Evolutionary conservation across 331 rosid species (phyloP).

Genomic region (Acacia pycnantha): DNA sequence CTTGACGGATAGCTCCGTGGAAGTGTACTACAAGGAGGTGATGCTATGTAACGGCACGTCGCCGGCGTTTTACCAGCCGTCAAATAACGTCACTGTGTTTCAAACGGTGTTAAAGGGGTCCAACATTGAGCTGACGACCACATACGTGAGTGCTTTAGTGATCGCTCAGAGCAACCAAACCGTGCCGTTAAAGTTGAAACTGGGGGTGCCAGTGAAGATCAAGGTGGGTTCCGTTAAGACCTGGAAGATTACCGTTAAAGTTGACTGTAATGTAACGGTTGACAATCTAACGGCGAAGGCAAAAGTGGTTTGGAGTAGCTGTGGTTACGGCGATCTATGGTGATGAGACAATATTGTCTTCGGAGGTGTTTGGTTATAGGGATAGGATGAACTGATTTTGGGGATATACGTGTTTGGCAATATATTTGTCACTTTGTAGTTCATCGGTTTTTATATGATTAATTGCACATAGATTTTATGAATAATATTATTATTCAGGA

Average conservation of each 20-base stretch:
- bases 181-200: slow-evolving; percentile 43
- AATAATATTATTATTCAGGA: too few relatives aligned
- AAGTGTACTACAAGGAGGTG: slow-evolving; percentile 30
- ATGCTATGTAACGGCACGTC: slow-evolving; percentile 41
- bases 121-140: slow-evolving; percentile 32
- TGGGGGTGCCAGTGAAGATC: slow-evolving; percentile 48
- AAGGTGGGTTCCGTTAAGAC: slow-evolving; percentile 48
- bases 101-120: slow-evolving; percentile 41
- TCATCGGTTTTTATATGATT: too few relatives aligned
- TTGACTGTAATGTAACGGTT: slow-evolving; percentile 50
- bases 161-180: slow-evolving; percentile 36
- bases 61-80: slow-evolving; percentile 59
- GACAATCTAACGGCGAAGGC: slow-evolving; percentile 51
- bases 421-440: too few relatives aligned
- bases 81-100: slow-evolving; percentile 47
- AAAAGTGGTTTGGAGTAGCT: slow-evolving; percentile 41
- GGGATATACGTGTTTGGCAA: too few relatives aligned
- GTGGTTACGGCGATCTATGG: slow-evolving; percentile 48
- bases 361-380: too few relatives aligned
- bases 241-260: slow-evolving; percentile 49
- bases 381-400: too few relatives aligned
- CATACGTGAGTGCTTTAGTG: slow-evolving; percentile 18
- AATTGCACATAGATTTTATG: too few relatives aligned
- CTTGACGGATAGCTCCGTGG: slow-evolving; percentile 40
- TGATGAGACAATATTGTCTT: background rate